Conservation (phyloP, 2,329 filamentous ascomycete genomes). For the Aspergillus calidoustus region DNA sequence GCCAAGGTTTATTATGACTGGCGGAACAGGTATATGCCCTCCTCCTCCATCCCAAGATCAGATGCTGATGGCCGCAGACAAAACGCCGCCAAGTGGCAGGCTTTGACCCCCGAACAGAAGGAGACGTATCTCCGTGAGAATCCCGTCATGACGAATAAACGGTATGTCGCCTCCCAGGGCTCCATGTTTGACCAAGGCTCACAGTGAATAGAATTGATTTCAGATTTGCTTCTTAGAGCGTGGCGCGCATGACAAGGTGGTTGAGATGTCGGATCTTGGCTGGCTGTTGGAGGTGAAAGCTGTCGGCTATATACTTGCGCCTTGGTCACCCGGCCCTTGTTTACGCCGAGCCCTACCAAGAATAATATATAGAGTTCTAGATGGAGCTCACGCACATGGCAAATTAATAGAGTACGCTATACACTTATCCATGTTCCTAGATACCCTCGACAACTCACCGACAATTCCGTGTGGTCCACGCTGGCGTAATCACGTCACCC, state of each 20-base stretch:
- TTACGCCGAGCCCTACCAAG: no score
- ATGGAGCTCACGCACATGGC: background rate
- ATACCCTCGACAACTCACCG: background rate
- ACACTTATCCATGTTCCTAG: background rate
- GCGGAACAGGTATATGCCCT: constrained; percentile 26
- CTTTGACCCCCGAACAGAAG: constrained; percentile 43
- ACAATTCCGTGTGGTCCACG: background rate
- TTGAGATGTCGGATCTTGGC: no score
- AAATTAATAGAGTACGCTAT: background rate
- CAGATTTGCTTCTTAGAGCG: background rate
- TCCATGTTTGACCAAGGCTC: background rate
- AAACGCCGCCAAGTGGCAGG: constrained; percentile 43
- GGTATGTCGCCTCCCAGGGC: constrained; percentile 30
- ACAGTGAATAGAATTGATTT: constrained; percentile 1
- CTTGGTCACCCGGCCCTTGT: no score
- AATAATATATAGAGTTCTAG: background rate
- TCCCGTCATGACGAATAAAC: constrained; percentile 47
- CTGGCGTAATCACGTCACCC: background rate
- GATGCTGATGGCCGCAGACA: constrained; percentile 34
- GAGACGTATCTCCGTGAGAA: constrained; percentile 45
- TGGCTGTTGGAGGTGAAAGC: no score
- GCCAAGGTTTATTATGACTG: constrained; percentile 46
- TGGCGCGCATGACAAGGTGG: no score
- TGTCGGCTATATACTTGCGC: no score
- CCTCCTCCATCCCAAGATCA: background rate